These are phyloP conservation scores for Nicotiana attenuata DNA, from an alignment of 257 asterid genomes.

Conservation along the genomic window DNA sequence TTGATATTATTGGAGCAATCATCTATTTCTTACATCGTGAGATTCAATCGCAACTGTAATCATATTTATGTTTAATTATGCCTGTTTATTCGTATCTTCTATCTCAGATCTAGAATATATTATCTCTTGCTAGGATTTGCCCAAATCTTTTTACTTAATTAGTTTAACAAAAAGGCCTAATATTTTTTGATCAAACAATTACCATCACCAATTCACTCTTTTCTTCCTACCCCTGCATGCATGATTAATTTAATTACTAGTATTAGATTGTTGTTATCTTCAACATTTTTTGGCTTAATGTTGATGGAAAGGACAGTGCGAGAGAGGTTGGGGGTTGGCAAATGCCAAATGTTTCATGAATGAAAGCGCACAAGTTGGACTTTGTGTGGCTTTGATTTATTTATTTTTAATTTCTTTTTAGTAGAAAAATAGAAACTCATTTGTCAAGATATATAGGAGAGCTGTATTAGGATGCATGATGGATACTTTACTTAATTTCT, in stretches of 20 bases:
- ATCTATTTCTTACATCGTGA: too few relatives aligned
- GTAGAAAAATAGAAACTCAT: neutral
- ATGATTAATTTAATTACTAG: neutral
- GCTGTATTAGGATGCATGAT: neutral
- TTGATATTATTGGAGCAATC: too few relatives aligned
- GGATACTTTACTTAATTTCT: neutral
- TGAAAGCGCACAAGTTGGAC: neutral
- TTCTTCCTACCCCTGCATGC: neutral
- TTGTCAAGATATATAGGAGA: neutral
- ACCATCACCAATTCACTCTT: too few relatives aligned
- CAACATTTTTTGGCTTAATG: neutral
- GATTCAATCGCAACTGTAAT: too few relatives aligned
- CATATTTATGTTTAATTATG: too few relatives aligned
- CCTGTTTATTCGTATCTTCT: too few relatives aligned
- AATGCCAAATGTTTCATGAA: neutral
- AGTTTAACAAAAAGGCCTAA: too few relatives aligned
- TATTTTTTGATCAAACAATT: too few relatives aligned
- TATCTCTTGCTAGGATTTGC: too few relatives aligned
- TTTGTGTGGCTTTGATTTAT: neutral
- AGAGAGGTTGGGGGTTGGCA: neutral
- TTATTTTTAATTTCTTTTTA: neutral
- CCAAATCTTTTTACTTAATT: too few relatives aligned
- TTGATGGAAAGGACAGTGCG: conserved; percentile 16
- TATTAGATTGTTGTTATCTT: neutral
- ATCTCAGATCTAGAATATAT: too few relatives aligned